A percentile compares a stretch with the other conserved stretches of the same genome.
These are phyloP conservation scores for Nicotiana tabacum DNA, from an alignment of 257 asterid species.

Conservation along the genomic window DNA sequence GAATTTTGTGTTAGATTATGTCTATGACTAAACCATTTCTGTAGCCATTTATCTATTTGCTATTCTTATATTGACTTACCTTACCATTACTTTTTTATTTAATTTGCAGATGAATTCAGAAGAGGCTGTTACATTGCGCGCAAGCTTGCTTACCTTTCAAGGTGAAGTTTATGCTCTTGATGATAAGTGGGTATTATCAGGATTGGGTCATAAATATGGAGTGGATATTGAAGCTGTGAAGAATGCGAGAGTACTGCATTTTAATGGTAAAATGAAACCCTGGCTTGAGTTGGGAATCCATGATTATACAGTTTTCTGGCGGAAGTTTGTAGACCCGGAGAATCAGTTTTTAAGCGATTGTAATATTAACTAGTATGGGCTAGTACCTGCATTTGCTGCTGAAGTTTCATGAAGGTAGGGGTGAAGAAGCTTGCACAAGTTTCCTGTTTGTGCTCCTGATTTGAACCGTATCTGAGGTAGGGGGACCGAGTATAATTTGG, in stretches of 20 bases:
- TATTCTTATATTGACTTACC: neutral
- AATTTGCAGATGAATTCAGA: conserved; percentile 42
- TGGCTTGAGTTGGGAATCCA: conserved; percentile 97
- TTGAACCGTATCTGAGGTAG: conserved; percentile 1
- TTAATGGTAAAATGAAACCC: conserved; percentile 95
- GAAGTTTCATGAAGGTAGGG: conserved; percentile 22
- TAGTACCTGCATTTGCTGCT: conserved; percentile 18
- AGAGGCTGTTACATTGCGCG: conserved; percentile 45
- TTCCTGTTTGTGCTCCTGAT: neutral
- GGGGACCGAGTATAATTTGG: conserved; percentile 16
- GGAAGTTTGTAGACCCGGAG: conserved; percentile 59
- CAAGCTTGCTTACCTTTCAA: conserved; percentile 68
- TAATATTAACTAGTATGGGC: conserved; percentile 60
- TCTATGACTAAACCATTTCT: neutral
- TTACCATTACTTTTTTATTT: conserved; percentile 3
- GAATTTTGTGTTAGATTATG: neutral
- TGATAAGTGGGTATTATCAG: conserved; percentile 72
- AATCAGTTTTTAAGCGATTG: conserved; percentile 73
- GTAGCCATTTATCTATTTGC: neutral
- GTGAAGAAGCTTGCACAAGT: conserved; percentile 14
- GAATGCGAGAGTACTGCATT: conserved; percentile 77
- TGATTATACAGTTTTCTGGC: conserved; percentile 67
- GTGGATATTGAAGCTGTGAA: conserved; percentile 34
- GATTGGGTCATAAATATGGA: conserved; percentile 81
- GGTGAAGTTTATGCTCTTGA: conserved; percentile 65